Evolutionary conservation across 2,329 filamentous ascomycete genomes (phyloP).

Genomic region (Nannizzia gypsea): DNA sequence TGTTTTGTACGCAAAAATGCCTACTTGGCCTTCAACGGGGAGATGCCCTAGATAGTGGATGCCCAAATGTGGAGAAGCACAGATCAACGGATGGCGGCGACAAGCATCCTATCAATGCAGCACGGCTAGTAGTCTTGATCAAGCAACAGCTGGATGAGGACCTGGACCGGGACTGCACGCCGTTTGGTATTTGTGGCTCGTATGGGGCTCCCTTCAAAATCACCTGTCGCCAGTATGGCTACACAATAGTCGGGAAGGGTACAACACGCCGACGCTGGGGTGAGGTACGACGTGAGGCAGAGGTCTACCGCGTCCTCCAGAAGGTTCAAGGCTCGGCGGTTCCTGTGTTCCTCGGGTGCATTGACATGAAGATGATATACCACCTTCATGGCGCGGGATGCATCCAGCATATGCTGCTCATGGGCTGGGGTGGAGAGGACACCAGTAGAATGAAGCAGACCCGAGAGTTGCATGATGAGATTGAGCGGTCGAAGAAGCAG

Average conservation of each 20-base stretch:
- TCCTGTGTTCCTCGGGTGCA: slow-evolving; percentile 15
- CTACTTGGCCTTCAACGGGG: slow-evolving; percentile 10
- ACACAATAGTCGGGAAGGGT: slow-evolving; percentile 17
- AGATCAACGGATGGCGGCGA: slow-evolving; percentile 1
- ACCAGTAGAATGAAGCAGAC: not conserved
- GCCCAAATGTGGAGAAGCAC: slow-evolving; percentile 30
- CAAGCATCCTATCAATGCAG: slow-evolving; percentile 5
- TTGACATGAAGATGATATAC: slow-evolving; percentile 10
- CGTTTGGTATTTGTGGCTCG: slow-evolving; percentile 13
- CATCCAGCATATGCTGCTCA: slow-evolving; percentile 11
- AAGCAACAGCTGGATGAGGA: slow-evolving; percentile 5
- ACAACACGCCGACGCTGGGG: slow-evolving; percentile 6
- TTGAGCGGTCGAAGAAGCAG: slow-evolving; percentile 1
- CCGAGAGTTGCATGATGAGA: not conserved
- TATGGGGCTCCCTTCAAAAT: slow-evolving; percentile 22
- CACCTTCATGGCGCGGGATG: slow-evolving; percentile 7
- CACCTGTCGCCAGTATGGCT: slow-evolving; percentile 18
- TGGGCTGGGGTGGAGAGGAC: slow-evolving; percentile 9
- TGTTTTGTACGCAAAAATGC: slow-evolving; percentile 11
- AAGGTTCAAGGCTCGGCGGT: slow-evolving; percentile 12
- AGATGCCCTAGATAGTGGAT: slow-evolving; percentile 19
- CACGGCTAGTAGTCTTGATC: slow-evolving; percentile 9
- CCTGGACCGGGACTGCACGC: slow-evolving; percentile 11
- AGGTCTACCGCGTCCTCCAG: slow-evolving; percentile 3
- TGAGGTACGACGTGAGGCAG: slow-evolving; percentile 11